Base-by-base conservation (phyloP, 2,329 filamentous ascomycete species). In the Aspergillus chevalieri region DNA sequence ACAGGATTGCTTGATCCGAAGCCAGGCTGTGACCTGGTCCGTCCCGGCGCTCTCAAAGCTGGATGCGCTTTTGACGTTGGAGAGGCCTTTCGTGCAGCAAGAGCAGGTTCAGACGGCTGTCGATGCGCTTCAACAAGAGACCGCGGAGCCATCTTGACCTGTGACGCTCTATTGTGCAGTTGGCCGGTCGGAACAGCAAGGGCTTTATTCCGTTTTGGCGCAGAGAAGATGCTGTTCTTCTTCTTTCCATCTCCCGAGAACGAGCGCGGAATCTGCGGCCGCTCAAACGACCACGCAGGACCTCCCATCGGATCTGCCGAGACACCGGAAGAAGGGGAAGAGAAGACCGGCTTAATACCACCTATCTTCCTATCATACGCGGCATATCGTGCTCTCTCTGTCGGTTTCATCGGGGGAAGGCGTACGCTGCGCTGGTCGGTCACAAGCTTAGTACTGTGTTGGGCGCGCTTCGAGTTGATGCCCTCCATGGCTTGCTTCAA, bases 381-480 rank as follows among this genome's bases (percentile, higher is more conserved):
- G 43, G 65, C 65, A 50, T 64, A 63, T 21, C 62, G 61, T 47
- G 68, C 65, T 43, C 57, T 58, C 6, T 53, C 43, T 1, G 62
- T 66, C 6, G 66, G 65, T 30, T 60, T 55, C 43, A 62, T 55
- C 22, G 57, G 58, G 4, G 66, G 65, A n/a, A 68, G 59, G 15
- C 55, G 58, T 30, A 56, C 42, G 42, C 50, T 58, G 15, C 58
- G 62, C 33, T 58, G 59, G 28, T 63, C 67, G 50, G 79, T 74
- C 26, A 86, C 74, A 34, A 87, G 75, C 50, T 75, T 77, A 52
- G 79, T 78, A 12, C 74, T 74, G 49, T 84, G 81, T 48, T 77
- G 75, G 33, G 78, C 75, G 55, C 81, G 81, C 52, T 81, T 73
- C 50, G 80, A 72, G 59, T 78, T 76, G 53, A 86, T 75, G 12